Evolutionary conservation across 768 basidiomycete genomes (phyloP), one percentile per base, ranked within the genome.

Genomic region (Imleria badia): DNA sequence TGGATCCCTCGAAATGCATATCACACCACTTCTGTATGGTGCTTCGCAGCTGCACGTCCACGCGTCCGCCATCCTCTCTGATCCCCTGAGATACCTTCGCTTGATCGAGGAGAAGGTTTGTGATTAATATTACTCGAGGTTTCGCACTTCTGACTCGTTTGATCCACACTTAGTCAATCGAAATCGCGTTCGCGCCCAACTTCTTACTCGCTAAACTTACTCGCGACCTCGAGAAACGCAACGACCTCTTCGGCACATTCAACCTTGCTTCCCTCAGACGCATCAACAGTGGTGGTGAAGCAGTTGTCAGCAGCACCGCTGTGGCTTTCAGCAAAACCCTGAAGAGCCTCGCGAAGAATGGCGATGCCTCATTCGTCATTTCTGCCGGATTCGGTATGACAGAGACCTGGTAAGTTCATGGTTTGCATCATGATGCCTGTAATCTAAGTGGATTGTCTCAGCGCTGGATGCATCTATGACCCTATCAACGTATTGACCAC

Each of bases 281-380:
- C 4, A 60, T 78, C 31, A 76, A 76, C 58, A 73, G 75, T 13
- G 77, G 77, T 20, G 77, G 77, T 31, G 77, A 78, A 56, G 68
- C 77, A 1, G 73, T 76, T 0, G 75, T 76, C 12, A 67, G 71
- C 22, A 68, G 56, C 29, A 75, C 73, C 5, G 76, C 75, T 3
- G 58, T 73, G 12, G 71, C 70, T 15, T 75, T 78, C 54, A 62
- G 65, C n/a, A 67, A 60, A 23, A 68, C 62, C 6, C 60, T 78
- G 13, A 61, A 66, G 26, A 66, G 52, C 33, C 63, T 68, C 8
- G 56, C 62, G 5, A 67, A 58, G 42, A 52, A 62, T 33, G 59
- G 56, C 1, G 33, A 60, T 22, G 68, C 72, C 52, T 71, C 73
- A n/a, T 68, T 75, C 53, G 67, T 66, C n/a, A 71, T 71, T 39